Evolutionary conservation across 78 protist genomes (phyloP), one percentile per base, ranked within the genome.

Genomic region (Salpingoeca rosetta): DNA sequence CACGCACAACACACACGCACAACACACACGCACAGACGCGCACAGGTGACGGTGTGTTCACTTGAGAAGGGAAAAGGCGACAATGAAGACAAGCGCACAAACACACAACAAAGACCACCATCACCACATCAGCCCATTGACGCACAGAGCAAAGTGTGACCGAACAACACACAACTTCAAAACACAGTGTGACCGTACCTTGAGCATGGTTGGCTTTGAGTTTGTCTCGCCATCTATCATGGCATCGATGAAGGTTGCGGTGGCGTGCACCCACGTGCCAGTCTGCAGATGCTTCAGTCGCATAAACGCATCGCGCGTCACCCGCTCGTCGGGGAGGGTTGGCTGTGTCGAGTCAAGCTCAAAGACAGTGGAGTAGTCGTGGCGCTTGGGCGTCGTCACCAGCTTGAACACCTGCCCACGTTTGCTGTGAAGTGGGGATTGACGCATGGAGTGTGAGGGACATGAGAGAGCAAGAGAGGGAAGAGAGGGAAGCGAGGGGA

Each of bases 211-310:
- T 0, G 88, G 83, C 84, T 86, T 86, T 31, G 2, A 76, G 45
- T 79, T 77, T 73, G 24, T 81, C 57, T 24, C 17, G 88, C 65
- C 65, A 51, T 17, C 65, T 7, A 51, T 17, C 31, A 51, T 51
- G 65, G 31, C 65, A 51, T 86, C 88, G 24, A 86, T 45, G 37
- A 25, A 2, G 31, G 40, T 0, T 3, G 0, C n/a, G 36, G 80
- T 78, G 27, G 80, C 43, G 38, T 44, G 77, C 7, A 80, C 84
- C 88, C 87, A 85, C 35, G 72, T 76, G 75, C 31, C 24, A 2
- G 82, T 25, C 28, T 1, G 28, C 36, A 44, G 35, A 39, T 85
- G 87, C 76, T 85, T 85, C 40, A 85, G 75, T 35, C 87, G 87
- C 75, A 85, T 75, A 44, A n/a, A 85, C 11, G 82, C 10, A 26